These are phyloP conservation scores for Fusarium odoratissimum DNA, from an alignment of 2,329 filamentous ascomycete genomes.

Conservation along the genomic window DNA sequence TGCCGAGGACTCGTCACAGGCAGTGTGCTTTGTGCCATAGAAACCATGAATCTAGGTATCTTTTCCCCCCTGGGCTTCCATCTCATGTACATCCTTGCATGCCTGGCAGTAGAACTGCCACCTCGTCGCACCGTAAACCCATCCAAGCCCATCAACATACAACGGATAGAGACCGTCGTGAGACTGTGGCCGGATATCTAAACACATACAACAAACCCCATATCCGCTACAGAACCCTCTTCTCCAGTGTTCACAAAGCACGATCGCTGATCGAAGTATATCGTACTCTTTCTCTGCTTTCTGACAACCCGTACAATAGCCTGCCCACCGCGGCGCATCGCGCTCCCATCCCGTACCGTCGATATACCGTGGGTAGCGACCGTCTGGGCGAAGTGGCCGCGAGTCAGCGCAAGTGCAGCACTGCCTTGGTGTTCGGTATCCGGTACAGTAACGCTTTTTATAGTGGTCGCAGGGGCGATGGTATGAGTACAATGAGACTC, in stretches of 20 bases:
- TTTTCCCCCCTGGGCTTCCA: neutral
- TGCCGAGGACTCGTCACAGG: neutral
- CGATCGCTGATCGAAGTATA: neutral
- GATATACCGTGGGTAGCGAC: neutral
- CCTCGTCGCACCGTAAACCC: neutral
- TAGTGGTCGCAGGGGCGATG: neutral
- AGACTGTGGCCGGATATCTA: neutral
- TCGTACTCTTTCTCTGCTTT: neutral
- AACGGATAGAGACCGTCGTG: neutral
- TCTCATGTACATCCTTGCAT: neutral
- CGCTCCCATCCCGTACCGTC: neutral
- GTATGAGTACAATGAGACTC: neutral
- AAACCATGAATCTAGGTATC: neutral
- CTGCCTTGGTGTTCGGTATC: neutral
- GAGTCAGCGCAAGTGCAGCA: neutral
- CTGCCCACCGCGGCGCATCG: accelerated
- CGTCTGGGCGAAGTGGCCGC: neutral
- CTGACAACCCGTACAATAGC: neutral
- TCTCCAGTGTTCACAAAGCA: neutral
- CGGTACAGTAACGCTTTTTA: neutral
- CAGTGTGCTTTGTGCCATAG: neutral
- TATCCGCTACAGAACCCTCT: neutral
- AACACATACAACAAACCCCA: neutral
- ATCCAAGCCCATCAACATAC: neutral
- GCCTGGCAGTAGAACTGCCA: neutral